Evolutionary conservation across 2,329 filamentous ascomycete species (phyloP).

Genomic region (Fusarium succisae): DNA sequence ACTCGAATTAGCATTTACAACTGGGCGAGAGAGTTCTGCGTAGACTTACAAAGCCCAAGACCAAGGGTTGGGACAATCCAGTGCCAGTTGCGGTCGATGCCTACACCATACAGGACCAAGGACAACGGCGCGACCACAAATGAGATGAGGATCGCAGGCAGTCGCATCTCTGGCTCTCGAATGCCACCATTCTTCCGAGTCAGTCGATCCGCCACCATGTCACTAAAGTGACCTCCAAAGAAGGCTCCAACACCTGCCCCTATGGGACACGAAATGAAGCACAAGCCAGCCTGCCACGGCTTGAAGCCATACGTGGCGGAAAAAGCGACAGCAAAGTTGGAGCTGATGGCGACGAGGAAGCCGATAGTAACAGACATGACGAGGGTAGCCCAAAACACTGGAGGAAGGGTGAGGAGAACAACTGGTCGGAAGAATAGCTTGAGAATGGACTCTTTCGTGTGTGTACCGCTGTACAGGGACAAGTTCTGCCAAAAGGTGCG

Average conservation of each 20-base stretch:
- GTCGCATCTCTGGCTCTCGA: constrained; percentile 68
- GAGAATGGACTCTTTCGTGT: constrained; percentile 57
- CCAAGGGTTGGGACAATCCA: constrained; percentile 67
- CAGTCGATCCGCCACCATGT: constrained; percentile 58
- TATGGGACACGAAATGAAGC: constrained; percentile 59
- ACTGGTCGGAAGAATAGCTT: constrained; percentile 61
- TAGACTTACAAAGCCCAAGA: constrained; percentile 52
- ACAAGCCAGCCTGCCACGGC: constrained; percentile 59
- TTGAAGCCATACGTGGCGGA: constrained; percentile 53
- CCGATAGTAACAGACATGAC: constrained; percentile 65
- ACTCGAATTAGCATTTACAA: accelerated
- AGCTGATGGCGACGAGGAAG: constrained; percentile 63
- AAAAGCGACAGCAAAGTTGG: constrained; percentile 60
- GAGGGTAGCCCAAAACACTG: constrained; percentile 64
- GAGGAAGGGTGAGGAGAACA: constrained; percentile 59
- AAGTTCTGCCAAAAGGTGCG: constrained; percentile 40
- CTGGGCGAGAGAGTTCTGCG: accelerated
- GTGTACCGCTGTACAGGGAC: constrained; percentile 51
- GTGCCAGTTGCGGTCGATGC: constrained; percentile 56
- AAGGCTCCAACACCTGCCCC: constrained; percentile 56
- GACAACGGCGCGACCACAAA: constrained; percentile 59
- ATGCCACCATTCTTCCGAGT: constrained; percentile 64
- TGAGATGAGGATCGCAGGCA: constrained; percentile 62
- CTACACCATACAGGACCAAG: constrained; percentile 58
- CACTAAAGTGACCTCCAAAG: constrained; percentile 58